These are phyloP conservation scores for Trichoderma sp. DNA, from an alignment of 2,329 filamentous ascomycete genomes.

Conservation along the genomic window DNA sequence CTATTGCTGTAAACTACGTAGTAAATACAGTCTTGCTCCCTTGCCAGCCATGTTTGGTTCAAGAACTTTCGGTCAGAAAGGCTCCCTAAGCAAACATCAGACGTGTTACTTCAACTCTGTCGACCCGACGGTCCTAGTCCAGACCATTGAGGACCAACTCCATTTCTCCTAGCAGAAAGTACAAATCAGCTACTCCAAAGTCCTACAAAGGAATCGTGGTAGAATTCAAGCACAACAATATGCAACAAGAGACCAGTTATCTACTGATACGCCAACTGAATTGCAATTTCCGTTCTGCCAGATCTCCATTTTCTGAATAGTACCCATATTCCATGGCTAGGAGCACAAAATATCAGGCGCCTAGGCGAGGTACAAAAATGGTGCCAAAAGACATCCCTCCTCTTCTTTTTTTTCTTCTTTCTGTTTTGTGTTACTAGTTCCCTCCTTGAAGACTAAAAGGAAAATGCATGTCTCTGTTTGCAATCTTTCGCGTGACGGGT, in stretches of 20 bases:
- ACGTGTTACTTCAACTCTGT: too few relatives aligned
- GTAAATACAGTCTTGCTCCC: too few relatives aligned
- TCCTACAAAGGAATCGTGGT: background rate
- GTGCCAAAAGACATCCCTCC: slow-evolving; percentile 5
- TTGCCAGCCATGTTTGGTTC: too few relatives aligned
- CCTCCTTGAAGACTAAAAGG: background rate
- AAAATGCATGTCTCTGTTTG: slow-evolving; percentile 10
- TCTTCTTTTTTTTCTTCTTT: background rate
- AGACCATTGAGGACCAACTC: background rate
- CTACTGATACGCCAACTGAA: slow-evolving; percentile 17
- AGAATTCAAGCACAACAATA: background rate
- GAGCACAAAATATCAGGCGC: background rate
- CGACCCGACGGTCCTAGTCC: background rate
- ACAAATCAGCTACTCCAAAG: background rate
- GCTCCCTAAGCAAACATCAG: too few relatives aligned
- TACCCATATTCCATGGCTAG: background rate
- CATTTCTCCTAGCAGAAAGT: background rate
- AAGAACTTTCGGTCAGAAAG: too few relatives aligned
- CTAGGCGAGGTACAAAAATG: slow-evolving; percentile 8
- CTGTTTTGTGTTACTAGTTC: background rate
- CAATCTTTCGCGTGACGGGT: background rate
- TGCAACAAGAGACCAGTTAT: background rate
- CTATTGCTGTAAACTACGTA: too few relatives aligned
- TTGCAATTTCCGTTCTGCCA: slow-evolving; percentile 17
- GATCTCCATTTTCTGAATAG: background rate